Evolutionary conservation across 2,329 filamentous ascomycete species (phyloP).

Genomic region (Fusarium agapanthi): DNA sequence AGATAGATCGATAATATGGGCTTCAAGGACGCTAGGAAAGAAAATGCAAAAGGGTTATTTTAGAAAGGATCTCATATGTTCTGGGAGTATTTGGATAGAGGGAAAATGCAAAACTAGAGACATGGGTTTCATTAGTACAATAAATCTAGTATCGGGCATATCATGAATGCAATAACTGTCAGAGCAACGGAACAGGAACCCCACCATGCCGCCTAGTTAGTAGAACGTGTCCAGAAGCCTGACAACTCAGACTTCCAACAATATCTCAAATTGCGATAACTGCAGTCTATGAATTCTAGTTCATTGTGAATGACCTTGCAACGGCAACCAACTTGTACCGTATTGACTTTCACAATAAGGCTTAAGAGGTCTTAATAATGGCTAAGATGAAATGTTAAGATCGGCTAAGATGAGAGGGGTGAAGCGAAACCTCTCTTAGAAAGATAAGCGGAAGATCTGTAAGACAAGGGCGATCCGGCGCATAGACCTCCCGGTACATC

Average conservation of each 20-base stretch:
- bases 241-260: neutral
- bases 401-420: no score
- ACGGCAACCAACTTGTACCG: neutral
- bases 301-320: neutral
- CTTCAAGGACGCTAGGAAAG: neutral
- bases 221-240: neutral
- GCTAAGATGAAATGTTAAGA: no score
- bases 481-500: no score
- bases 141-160: neutral
- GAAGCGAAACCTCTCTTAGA: no score
- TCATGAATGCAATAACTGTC: neutral
- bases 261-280: neutral
- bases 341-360: neutral
- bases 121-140: neutral
- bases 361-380: neutral
- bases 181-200: neutral
- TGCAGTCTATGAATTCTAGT: neutral
- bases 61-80: neutral
- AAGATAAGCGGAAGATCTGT: no score
- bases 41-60: neutral
- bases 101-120: neutral
- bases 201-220: fast-evolving
- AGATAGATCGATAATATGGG: neutral
- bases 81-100: neutral
- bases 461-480: no score